phyloP scores from a whole-genome alignment of 1,284 basidiomycete species.

The Pterulicium gracile region DNA sequence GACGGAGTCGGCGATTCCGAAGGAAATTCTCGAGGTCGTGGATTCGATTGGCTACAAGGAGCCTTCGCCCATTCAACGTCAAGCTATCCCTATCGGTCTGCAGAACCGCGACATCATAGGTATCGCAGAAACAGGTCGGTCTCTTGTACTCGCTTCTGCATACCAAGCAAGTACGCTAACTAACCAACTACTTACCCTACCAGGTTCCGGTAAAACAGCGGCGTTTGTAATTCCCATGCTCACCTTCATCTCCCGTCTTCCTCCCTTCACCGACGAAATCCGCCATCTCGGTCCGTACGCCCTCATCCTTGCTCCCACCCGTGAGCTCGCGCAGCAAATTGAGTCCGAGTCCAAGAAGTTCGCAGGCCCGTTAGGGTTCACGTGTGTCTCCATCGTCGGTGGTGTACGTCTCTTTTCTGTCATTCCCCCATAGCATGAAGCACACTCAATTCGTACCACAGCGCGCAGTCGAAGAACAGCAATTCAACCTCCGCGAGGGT shows the following conservation, averaged over 20 bases:
- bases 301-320: slow-evolving; percentile 90
- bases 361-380: slow-evolving; percentile 78
- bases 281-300: slow-evolving; percentile 91
- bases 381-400: slow-evolving; percentile 95
- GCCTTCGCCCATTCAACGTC: slow-evolving; percentile 92
- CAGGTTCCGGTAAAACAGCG: slow-evolving; percentile 98
- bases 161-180: slow-evolving; percentile 7
- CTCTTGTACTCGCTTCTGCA: slow-evolving; percentile 1
- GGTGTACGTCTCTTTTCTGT: slow-evolving; percentile 47
- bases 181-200: not conserved
- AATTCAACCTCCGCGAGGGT: slow-evolving; percentile 90
- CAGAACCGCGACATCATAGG: slow-evolving; percentile 96
- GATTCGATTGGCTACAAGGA: slow-evolving; percentile 93
- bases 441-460: too few relatives aligned
- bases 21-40: slow-evolving; percentile 72
- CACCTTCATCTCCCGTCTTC: slow-evolving; percentile 82
- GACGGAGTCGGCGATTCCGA: slow-evolving; percentile 81
- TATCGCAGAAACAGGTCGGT: slow-evolving; percentile 89
- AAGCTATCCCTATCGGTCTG: slow-evolving; percentile 95
- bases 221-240: slow-evolving; percentile 99
- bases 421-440: too few relatives aligned
- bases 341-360: slow-evolving; percentile 91
- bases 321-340: slow-evolving; percentile 97
- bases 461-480: slow-evolving; percentile 92
- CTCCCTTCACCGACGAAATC: slow-evolving; percentile 82